These are phyloP conservation scores for Coniosporium tulheliwenetii DNA, from an alignment of 2,329 filamentous ascomycete species.

Conservation along the genomic window DNA sequence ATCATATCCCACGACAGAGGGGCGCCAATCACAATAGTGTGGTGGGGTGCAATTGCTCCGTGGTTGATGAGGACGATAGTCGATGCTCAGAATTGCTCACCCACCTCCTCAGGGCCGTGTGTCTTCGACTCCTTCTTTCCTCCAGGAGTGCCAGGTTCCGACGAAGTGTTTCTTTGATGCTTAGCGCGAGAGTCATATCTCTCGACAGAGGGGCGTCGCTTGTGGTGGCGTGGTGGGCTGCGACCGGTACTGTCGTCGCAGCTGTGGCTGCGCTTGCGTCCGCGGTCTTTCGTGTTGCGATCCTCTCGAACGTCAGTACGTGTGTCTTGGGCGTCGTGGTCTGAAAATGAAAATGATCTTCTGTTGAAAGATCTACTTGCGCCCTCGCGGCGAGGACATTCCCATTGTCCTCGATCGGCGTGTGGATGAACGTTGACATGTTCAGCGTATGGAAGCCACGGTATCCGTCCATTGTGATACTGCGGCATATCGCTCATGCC, in stretches of 20 bases:
- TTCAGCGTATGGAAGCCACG: too few species aligned
- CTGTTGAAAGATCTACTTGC: conserved; percentile 20
- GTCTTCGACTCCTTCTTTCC: not conserved
- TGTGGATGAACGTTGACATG: too few species aligned
- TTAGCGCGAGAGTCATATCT: conserved; percentile 5
- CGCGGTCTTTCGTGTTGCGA: conserved; percentile 17
- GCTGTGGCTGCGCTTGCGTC: conserved; percentile 27
- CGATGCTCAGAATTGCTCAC: not conserved
- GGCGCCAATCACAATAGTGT: too few species aligned
- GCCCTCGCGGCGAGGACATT: conserved; percentile 17
- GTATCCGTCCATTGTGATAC: too few species aligned
- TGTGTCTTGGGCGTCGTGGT: conserved; percentile 24
- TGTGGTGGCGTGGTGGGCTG: not conserved
- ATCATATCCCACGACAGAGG: too few species aligned
- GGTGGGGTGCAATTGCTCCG: too few species aligned
- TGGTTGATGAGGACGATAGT: not conserved
- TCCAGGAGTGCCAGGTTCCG: not conserved
- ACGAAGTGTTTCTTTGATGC: conserved; percentile 6
- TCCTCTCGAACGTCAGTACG: conserved; percentile 35
- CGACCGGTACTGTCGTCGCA: conserved; percentile 17
- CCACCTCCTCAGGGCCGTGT: not conserved
- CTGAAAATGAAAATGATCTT: conserved; percentile 28
- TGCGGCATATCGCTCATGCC: too few species aligned
- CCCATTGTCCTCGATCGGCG: too few species aligned
- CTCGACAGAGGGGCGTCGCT: conserved; percentile 4